Evolutionary conservation across 169 alveolate species (phyloP), one percentile per base, ranked within the genome.

Genomic region (Eimeria mitis): DNA sequence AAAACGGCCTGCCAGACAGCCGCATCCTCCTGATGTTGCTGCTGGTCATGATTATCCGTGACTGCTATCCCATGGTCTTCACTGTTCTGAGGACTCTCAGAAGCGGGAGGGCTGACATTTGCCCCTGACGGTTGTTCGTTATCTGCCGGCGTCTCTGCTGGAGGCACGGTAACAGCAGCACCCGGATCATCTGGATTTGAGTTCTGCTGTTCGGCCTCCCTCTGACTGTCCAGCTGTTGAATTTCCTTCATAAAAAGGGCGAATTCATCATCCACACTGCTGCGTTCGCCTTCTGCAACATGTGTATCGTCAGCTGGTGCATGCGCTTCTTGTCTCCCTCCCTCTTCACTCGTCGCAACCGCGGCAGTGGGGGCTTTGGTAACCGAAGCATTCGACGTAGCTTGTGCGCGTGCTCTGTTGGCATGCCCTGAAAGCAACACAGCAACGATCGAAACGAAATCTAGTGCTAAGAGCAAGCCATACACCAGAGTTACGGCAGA

Each of bases 171-270:
- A 47, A 42, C n/a, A 37, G 56, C 25, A 4, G 76, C 71, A 42
- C 25, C 78, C 37, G 28, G 28, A 16, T 49, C 40, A 13, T 49
- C 68, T 63, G 63, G 16, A 63, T 5, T 63, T 65, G 63, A 71
- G 25, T 87, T 40, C 79, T 31, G 47, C 21, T 61, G 68, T 34
- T 59, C 76, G n/a, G 83, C 84, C 44, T 63, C 94, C 68, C 81
- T 47, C 63, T 87, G 94, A 16, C 61, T 65, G 54, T 87, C 94
- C 56, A 87, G 94, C 63, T 87, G 94, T 28, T 87, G 84, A 19
- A 87, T 87, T 44, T 87, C 94, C 83, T 87, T 87, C 94, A 87
- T 87, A 56, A 87, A 87, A 23, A 87, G 79, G 78, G 28, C 83
- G 49, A 87, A 87, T 44, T 87, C 94, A 61, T 87, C 94, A 16